Evolutionary conservation across 495 filamentous ascomycete genomes (phyloP), one percentile per base, ranked within the genome.

Genomic region (Aspergillus saccharolyticus): DNA sequence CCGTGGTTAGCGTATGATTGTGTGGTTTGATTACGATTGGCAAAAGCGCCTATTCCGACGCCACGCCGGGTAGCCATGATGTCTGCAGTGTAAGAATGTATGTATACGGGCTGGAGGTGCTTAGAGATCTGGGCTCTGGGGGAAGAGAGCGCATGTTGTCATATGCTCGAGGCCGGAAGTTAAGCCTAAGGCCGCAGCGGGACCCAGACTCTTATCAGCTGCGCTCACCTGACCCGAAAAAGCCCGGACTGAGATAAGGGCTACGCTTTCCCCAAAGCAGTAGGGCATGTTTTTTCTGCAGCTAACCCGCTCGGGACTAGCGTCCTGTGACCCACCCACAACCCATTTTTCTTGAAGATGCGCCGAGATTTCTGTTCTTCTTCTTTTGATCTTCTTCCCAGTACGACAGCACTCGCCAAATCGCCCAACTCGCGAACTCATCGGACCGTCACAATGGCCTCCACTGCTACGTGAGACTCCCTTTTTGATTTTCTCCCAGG

Each of bases 21-120:
- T 20, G 85, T 87, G 24, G 89, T 84, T 60, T 95, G 83, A 42
- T 82, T 85, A 53, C 85, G 87, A 62, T 92, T 88, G 63, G 89
- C 86, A 65, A 98, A 94, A 71, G 95, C 91, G 22, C 88, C 89
- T 51, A 98, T 88, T 63, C 94, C 94, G 58, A 96, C 90, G 57
- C 89, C 89, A 70, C 79, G 75, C 52, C 79, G 78, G 44, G 68
- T 62, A 6, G 79, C 72, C 79, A 82, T 82, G 24, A 39, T 64
- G 56, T 9, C 18, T 12, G 16, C 28, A 24, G 18, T 51, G 42
- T 48, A n/a, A n/a, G n/a, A n/a, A n/a, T n/a, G 57, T 46, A 20
- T 42, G 44, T 45, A 56, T n/a, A 28, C 17, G 22, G 44, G 28
- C 22, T 3, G 14, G 47, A 7, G 14, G 15, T 15, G 7, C 24